phyloP scores from a whole-genome alignment of 306 rosid species.

The Pterocarpus santalinus region DNA sequence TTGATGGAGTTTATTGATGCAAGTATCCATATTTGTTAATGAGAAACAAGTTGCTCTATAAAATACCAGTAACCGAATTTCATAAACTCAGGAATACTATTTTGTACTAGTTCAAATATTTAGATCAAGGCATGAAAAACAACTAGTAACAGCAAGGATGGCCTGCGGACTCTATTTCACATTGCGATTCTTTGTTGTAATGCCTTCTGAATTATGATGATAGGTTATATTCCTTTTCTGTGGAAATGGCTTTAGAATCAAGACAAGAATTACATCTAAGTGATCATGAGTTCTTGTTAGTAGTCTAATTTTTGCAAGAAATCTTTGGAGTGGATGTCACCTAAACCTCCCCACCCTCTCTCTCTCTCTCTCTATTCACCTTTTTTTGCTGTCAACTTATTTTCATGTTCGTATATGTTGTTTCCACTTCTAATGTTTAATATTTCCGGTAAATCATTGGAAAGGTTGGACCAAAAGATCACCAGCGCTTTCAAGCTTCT shows the following conservation, averaged over 20 bases:
- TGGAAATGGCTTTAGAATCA: background rate
- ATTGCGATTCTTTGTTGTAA: background rate
- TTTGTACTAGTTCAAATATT: background rate
- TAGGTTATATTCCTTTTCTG: background rate
- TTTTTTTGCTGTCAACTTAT: background rate
- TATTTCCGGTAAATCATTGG: conserved; percentile 40
- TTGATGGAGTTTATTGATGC: background rate
- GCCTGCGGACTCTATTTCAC: no score
- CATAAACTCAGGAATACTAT: conserved; percentile 27
- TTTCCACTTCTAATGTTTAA: background rate
- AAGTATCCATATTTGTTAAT: background rate
- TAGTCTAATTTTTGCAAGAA: background rate
- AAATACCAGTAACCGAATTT: background rate
- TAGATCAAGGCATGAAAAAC: background rate
- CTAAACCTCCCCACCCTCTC: no score
- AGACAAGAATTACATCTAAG: background rate
- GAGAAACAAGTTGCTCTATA: background rate
- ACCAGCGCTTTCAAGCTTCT: conserved; percentile 95
- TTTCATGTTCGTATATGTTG: conserved; percentile 21
- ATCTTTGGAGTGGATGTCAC: conserved; percentile 24
- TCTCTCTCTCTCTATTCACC: no score
- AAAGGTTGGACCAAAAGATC: conserved; percentile 97
- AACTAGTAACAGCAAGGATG: background rate
- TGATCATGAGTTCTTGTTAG: conserved; percentile 20
- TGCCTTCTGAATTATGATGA: conserved; percentile 17